phyloP scores from a whole-genome alignment of 805 yeast genomes.

The Candida maesae region DNA sequence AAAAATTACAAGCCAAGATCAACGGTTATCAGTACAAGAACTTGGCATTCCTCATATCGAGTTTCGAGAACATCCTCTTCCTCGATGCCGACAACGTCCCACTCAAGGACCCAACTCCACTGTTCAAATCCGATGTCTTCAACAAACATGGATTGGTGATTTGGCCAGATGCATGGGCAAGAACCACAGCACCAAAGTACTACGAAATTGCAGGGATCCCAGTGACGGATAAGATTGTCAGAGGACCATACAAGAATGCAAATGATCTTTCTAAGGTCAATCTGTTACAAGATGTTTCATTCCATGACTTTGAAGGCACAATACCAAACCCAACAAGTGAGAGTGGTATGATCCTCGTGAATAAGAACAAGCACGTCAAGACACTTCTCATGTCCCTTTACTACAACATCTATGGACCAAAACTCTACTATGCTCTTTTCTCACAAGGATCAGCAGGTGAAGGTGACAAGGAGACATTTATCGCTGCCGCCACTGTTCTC shows the following conservation, averaged over 20 bases:
- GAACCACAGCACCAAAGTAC: slow-evolving; percentile 60
- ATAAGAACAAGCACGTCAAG: slow-evolving; percentile 49
- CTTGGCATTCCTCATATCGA: slow-evolving; percentile 62
- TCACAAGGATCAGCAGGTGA: slow-evolving; percentile 69
- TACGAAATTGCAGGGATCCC: slow-evolving; percentile 46
- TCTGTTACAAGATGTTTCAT: slow-evolving; percentile 32
- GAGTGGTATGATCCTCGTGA: slow-evolving; percentile 57
- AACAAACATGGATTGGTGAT: slow-evolving; percentile 41
- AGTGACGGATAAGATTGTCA: slow-evolving; percentile 34
- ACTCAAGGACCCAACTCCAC: slow-evolving; percentile 50
- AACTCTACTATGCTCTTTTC: slow-evolving; percentile 53
- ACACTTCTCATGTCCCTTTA: slow-evolving; percentile 52
- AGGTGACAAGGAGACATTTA: slow-evolving; percentile 71
- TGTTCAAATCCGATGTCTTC: slow-evolving; percentile 43
- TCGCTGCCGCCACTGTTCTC: slow-evolving; percentile 55
- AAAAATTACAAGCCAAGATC: slow-evolving; percentile 42
- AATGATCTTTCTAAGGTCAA: slow-evolving; percentile 16
- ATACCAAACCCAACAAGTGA: slow-evolving; percentile 63
- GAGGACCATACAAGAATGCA: slow-evolving; percentile 31
- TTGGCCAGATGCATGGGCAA: slow-evolving; percentile 73
- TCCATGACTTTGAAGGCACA: slow-evolving; percentile 54
- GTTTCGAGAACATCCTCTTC: slow-evolving; percentile 64
- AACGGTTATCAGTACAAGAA: slow-evolving; percentile 63
- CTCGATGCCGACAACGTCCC: slow-evolving; percentile 75
- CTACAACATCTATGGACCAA: slow-evolving; percentile 63